Base-by-base conservation (phyloP, 2,329 filamentous ascomycete species). In the Parascedosporium putredinis region DNA sequence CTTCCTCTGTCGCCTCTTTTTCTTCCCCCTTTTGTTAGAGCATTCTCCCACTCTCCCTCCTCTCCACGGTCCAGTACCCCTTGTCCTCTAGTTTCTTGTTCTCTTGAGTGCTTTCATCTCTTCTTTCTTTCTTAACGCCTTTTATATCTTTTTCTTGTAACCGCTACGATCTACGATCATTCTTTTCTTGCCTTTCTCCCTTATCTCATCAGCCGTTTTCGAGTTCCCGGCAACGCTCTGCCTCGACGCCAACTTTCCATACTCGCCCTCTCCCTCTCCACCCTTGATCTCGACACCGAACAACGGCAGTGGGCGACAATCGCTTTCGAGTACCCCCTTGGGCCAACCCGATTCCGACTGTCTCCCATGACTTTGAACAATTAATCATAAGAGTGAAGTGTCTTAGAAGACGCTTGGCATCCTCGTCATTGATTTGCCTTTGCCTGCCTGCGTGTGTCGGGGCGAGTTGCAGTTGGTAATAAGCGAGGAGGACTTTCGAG, bases 41-140 rank as follows among this genome's bases (percentile, higher is more conserved):
- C 12, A n/a, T 55, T 68, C 58, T 64, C 59, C 61, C 62, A 59
- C 59, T 60, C 57, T 31, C 27, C 12, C 12, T 31, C 12, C 27
- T 31, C 66, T 64, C 62, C 63, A 62, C 61, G 61, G 20, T 22
- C 38, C 16, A 10, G 38, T 42, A 42, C 38, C 38, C 38, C 38
- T 20, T 20, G 16, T 20, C 38, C 27, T 31, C n/a, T n/a, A n/a
- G n/a, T 64, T 65, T 60, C 62, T 65, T 60, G 52, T 53, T 52
- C 54, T 59, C 53, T 49, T 24, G 27, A 8, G 29, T 47, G 14
- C 45, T 48, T 38, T 51, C 45, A 45, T 42, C 38, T 18, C 31
- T 50, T 38, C 27, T 25, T 16, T 20, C 23, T 52, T 31, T 45
- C 44, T 20, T n/a, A n/a, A n/a, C n/a, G 24, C 34, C 23, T 8